phyloP scores from a whole-genome alignment of 202 grass and related monocot species.

The Elaeis oleifera region DNA sequence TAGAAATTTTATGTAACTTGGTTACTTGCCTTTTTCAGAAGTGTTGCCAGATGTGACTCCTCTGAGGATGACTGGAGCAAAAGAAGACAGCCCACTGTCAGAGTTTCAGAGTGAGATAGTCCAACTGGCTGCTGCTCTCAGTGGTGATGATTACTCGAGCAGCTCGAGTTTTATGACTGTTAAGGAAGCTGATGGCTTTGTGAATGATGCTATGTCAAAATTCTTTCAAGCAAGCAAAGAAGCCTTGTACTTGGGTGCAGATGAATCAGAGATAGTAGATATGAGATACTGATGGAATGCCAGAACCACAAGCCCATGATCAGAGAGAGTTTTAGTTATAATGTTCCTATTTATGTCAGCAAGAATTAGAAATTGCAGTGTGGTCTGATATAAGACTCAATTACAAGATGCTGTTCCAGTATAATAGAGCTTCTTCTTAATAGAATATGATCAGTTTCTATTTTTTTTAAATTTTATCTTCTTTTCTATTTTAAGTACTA shows the following conservation, averaged over 20 bases:
- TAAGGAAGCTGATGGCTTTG: slow-evolving; percentile 2
- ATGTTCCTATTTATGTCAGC: no score
- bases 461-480: no score
- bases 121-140: slow-evolving; percentile 5
- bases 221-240: neutral
- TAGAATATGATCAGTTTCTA: no score
- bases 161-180: neutral
- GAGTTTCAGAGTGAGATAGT: slow-evolving; percentile 14
- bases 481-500: no score
- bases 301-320: no score
- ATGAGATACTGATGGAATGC: neutral
- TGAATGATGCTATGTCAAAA: neutral
- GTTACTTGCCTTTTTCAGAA: neutral
- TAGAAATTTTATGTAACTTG: no score
- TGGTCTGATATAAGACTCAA: no score
- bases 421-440: no score
- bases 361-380: no score
- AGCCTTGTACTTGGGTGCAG: neutral
- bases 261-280: neutral
- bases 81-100: neutral
- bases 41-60: neutral
- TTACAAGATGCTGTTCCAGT: no score
- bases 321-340: no score
- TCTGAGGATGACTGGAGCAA: neutral
- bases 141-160: neutral